phyloP scores from a whole-genome alignment of 1,284 basidiomycete genomes.

The Coniferiporia sulphurascens region DNA sequence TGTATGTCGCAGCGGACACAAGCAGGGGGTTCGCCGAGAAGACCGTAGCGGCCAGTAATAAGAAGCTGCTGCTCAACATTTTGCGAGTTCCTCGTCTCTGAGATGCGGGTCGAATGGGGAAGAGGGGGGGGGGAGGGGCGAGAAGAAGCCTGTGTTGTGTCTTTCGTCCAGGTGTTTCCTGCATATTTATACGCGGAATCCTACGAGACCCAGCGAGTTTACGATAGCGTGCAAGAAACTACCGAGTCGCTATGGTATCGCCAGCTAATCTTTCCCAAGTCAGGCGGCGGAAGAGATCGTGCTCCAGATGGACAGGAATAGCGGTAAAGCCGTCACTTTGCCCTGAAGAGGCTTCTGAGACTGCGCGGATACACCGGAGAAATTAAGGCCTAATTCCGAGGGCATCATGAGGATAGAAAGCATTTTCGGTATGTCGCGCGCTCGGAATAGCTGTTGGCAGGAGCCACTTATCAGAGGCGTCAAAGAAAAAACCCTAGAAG shows the following conservation, averaged over 20 bases:
- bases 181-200: not conserved
- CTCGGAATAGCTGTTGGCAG: not conserved
- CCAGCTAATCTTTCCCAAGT: not conserved
- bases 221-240: not conserved
- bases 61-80: constrained; percentile 6
- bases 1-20: constrained; percentile 10
- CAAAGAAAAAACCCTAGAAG: not conserved
- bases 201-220: not conserved
- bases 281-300: not conserved
- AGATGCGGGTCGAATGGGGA: too few species aligned
- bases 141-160: not conserved
- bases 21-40: not conserved
- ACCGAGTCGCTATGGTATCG: not conserved
- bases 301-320: not conserved
- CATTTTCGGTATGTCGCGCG: not conserved
- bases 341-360: too few species aligned
- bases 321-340: not conserved
- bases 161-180: not conserved
- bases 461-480: not conserved
- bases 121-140: too few species aligned
- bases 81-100: not conserved
- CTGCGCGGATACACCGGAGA: too few species aligned
- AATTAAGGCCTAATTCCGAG: not conserved
- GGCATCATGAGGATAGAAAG: not conserved
- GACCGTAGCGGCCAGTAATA: not conserved